A percentile compares a stretch with the other conserved stretches of the same genome.
Conservation (phyloP, 2,329 filamentous ascomycete genomes). For the Myotisia sp. region DNA sequence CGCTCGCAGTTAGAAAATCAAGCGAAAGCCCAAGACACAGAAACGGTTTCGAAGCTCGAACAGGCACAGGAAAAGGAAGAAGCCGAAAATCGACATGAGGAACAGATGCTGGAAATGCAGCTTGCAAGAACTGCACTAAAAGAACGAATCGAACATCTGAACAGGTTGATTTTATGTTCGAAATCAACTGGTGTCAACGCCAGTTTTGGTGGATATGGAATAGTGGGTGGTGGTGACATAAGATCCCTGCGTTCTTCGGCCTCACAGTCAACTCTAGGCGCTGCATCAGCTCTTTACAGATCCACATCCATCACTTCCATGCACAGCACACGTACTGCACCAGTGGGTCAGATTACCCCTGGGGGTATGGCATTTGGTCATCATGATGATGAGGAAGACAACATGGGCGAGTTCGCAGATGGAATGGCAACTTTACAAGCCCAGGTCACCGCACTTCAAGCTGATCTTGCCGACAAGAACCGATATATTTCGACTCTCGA, state of each 20-base stretch:
- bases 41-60: slow-evolving; percentile 37
- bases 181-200: slow-evolving; percentile 89
- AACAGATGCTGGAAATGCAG: slow-evolving; percentile 98
- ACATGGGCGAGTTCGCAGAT: slow-evolving; percentile 68
- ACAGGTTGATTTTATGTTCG: slow-evolving; percentile 84
- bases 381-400: slow-evolving; percentile 58
- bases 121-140: slow-evolving; percentile 88
- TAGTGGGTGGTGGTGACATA: slow-evolving; percentile 32
- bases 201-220: slow-evolving; percentile 50
- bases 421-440: slow-evolving; percentile 66
- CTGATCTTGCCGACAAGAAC: slow-evolving; percentile 93
- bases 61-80: slow-evolving; percentile 58
- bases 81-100: slow-evolving; percentile 74
- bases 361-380: slow-evolving; percentile 26
- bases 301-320: slow-evolving; percentile 53
- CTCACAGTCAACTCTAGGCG: slow-evolving; percentile 45
- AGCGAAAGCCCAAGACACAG: slow-evolving; percentile 47
- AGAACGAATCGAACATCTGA: slow-evolving; percentile 92
- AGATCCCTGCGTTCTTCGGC: slow-evolving; percentile 55
- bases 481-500: slow-evolving; percentile 90
- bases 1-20: slow-evolving; percentile 70
- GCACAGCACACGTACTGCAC: slow-evolving; percentile 28
- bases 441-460: slow-evolving; percentile 84
- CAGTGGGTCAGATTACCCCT: slow-evolving; percentile 18
- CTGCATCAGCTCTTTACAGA: slow-evolving; percentile 43